Evolutionary conservation across 805 yeast genomes (phyloP).

Genomic region (Sungouiella blattae): DNA sequence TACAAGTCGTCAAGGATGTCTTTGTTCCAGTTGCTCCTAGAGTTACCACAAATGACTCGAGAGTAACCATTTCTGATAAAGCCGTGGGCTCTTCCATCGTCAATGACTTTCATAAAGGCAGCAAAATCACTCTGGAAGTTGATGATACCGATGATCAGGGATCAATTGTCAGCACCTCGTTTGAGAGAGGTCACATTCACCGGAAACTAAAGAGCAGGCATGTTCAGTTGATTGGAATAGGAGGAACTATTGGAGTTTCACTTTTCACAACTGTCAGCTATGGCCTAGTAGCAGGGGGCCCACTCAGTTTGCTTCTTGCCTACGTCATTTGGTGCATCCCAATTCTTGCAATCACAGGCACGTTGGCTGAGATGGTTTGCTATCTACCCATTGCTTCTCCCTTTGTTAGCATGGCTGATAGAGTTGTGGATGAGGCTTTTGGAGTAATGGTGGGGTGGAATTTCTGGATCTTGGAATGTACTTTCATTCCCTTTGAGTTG

Average conservation of each 20-base stretch:
- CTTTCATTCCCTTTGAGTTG: slow-evolving; percentile 79
- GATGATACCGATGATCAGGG: no score
- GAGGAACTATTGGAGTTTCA: slow-evolving; percentile 82
- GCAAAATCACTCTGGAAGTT: no score
- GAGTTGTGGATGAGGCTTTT: slow-evolving; percentile 72
- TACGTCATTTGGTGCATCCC: slow-evolving; percentile 70
- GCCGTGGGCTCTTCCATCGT: no score
- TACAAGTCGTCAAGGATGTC: no score
- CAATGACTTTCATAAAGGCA: no score
- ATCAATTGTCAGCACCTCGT: no score
- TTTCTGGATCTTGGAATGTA: slow-evolving; percentile 71
- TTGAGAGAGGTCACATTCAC: slow-evolving; percentile 23
- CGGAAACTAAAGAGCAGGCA: slow-evolving; percentile 64
- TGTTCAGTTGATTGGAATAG: slow-evolving; percentile 73
- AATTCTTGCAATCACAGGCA: slow-evolving; percentile 60
- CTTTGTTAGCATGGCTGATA: slow-evolving; percentile 67
- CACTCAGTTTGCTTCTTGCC: slow-evolving; percentile 62
- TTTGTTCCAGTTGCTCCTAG: no score
- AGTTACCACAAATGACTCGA: no score
- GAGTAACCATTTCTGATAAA: no score
- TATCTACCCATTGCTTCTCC: slow-evolving; percentile 77
- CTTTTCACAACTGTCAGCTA: slow-evolving; percentile 76
- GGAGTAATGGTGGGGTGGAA: slow-evolving; percentile 80
- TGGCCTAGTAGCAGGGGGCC: no score
- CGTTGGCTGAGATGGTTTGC: slow-evolving; percentile 77